Evolutionary conservation across 1,284 basidiomycete species (phyloP).

Genomic region (Porogramme epimiltina): DNA sequence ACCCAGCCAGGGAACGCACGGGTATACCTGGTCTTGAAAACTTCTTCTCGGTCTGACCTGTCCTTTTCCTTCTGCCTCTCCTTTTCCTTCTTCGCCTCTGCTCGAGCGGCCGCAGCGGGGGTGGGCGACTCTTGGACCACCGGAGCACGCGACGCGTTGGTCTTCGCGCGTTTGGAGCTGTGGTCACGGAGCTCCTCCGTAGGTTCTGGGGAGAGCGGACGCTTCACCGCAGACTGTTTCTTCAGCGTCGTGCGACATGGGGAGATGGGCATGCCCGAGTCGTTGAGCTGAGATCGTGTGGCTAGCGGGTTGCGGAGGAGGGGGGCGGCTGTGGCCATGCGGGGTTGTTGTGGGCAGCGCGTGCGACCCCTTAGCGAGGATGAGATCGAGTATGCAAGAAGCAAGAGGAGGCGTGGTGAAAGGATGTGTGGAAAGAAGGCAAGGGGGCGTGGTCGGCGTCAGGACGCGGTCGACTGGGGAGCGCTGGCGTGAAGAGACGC

Average conservation of each 20-base stretch:
- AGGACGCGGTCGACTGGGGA: slow-evolving; percentile 6
- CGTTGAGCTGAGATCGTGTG: slow-evolving; percentile 26
- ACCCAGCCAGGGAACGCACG: slow-evolving; percentile 82
- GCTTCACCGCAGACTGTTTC: slow-evolving; percentile 43
- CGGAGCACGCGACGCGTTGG: slow-evolving; percentile 15
- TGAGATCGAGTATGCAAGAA: slow-evolving; percentile 15
- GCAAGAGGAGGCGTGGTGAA: slow-evolving; percentile 2
- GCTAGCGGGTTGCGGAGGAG: slow-evolving; percentile 27
- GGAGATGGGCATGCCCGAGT: slow-evolving; percentile 21
- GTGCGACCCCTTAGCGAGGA: background rate
- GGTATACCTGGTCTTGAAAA: slow-evolving; percentile 85
- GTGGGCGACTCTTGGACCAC: slow-evolving; percentile 20
- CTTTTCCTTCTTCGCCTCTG: slow-evolving; percentile 37
- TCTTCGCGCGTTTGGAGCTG: slow-evolving; percentile 36
- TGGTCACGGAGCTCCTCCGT: slow-evolving; percentile 33
- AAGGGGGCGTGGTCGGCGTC: slow-evolving; percentile 6
- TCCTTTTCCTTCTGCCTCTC: slow-evolving; percentile 44
- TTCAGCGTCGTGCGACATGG: slow-evolving; percentile 19
- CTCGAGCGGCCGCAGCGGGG: slow-evolving; percentile 25
- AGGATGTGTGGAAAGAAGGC: slow-evolving; percentile 8
- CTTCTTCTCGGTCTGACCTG: slow-evolving; percentile 48
- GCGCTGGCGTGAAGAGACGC: slow-evolving; percentile 19
- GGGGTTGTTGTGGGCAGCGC: slow-evolving; percentile 10
- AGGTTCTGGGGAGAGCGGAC: slow-evolving; percentile 66
- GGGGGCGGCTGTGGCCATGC: slow-evolving; percentile 25